Base-by-base conservation (phyloP, 148 eudicot genomes). In the Camellia japonica region DNA sequence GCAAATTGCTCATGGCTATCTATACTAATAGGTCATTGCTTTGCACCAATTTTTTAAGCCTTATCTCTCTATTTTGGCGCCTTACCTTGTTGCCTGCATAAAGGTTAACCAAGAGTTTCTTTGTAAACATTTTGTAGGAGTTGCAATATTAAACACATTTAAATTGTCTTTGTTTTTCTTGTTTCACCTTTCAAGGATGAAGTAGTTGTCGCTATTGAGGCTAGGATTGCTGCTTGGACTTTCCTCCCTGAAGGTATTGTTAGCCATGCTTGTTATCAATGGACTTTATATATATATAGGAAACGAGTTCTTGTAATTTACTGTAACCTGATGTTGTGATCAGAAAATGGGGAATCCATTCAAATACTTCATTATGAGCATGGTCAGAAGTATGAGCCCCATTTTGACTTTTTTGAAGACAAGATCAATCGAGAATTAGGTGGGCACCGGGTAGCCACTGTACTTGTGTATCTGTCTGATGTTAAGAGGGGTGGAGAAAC, bases 321-420 rank as follows among this genome's bases (percentile, higher is more conserved):
- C 52, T 6, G 80, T 66, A 77, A 66, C 73, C 38, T 51, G 58
- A 14, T 72, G 49, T 79, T 70, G 54, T 79, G 46, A 47, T 75
- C 84, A 92, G 98, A 96, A 78, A 94, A 96, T 80, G 99, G 99
- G 46, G 99, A 96, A 90, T 80, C 89, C 69, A 85, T 96, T 72
- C 98, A 96, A 84, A 76, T 96, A 74, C 88, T 96, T 77, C 97
- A 83, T 46, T 96, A 96, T 55, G 98, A 92, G 82, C 75, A 83
- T 78, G 98, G 98, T 73, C 93, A 96, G 62, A 94, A 92, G 85
- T 96, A 93, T 69, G 99, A 92, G 81, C 97, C 95, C 56, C 99
- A 96, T 81, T 92, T 83, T 74, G 98, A 96, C 85, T 94, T 81
- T 86, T 96, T 92, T 67, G 80, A 78, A 64, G 98, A 96, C 81